phyloP scores from a whole-genome alignment of 23 red algal species.

The Gracilaria gracilis region DNA sequence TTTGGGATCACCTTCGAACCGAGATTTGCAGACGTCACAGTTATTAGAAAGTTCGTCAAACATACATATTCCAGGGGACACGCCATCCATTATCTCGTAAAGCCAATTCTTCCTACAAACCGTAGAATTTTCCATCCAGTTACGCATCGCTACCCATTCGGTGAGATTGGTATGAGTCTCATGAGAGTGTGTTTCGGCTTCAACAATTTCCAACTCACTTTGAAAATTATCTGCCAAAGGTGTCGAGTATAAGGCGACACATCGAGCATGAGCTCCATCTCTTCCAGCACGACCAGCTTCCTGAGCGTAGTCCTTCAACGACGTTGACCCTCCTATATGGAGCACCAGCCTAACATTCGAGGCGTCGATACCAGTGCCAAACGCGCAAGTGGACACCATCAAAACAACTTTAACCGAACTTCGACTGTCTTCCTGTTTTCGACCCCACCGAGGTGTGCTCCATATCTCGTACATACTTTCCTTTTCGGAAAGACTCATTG shows the following conservation, averaged over 20 bases:
- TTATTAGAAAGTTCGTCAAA: not conserved
- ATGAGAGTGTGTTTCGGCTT: not conserved
- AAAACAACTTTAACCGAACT: no score
- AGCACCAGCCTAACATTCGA: slow-evolving; percentile 10
- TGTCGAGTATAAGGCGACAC: not conserved
- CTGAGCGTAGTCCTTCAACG: no score
- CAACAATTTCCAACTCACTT: not conserved
- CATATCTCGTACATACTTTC: no score
- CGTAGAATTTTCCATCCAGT: not conserved
- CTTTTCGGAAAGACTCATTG: no score
- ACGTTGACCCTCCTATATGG: no score
- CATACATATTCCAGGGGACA: not conserved
- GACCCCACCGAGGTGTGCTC: no score
- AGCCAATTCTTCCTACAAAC: not conserved
- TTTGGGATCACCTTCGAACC: no score
- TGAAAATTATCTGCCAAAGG: not conserved
- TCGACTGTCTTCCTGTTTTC: no score
- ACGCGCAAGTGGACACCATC: no score
- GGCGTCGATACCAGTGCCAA: slow-evolving; percentile 10
- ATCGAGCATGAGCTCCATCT: not conserved
- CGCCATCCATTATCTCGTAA: not conserved
- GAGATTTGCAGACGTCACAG: slow-evolving; percentile 1
- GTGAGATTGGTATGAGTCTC: not conserved
- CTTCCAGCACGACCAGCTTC: not conserved
- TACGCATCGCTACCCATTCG: not conserved